phyloP scores from a whole-genome alignment of 257 asterid species.

The Solanum virginianum region DNA sequence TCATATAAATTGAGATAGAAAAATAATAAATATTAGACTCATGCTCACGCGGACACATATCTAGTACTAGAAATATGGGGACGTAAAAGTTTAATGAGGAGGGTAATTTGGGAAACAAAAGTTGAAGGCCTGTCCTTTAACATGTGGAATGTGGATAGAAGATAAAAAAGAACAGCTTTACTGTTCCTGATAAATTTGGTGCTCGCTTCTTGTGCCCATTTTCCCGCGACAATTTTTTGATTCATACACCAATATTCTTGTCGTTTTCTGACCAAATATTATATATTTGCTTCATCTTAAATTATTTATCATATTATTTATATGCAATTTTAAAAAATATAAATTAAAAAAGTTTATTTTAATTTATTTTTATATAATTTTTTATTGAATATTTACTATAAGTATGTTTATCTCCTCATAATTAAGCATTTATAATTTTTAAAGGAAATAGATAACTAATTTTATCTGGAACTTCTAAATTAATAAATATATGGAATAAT shows the following conservation, averaged over 20 bases:
- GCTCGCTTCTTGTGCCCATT: constrained; percentile 35
- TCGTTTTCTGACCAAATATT: not conserved
- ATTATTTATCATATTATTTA: not conserved
- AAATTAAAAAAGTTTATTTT: not conserved
- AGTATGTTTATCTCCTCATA: no score
- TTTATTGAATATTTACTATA: no score
- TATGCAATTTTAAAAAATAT: not conserved
- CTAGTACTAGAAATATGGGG: no score
- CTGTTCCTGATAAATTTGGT: constrained; percentile 1
- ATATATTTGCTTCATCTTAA: not conserved
- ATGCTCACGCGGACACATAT: no score
- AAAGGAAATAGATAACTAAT: no score
- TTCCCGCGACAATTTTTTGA: constrained; percentile 6
- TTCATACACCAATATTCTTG: constrained; percentile 4
- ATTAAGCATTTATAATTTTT: no score
- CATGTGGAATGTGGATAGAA: constrained; percentile 42
- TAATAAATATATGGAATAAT: no score
- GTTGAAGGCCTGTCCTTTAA: constrained; percentile 9
- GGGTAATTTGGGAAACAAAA: constrained; percentile 22
- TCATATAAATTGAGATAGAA: no score
- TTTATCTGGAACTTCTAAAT: no score
- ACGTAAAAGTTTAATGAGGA: not conserved
- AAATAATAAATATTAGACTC: no score
- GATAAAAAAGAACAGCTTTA: constrained; percentile 26
- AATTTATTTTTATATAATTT: no score